Conservation (phyloP, 306 rosid species). For the Potentilla sterilis region DNA sequence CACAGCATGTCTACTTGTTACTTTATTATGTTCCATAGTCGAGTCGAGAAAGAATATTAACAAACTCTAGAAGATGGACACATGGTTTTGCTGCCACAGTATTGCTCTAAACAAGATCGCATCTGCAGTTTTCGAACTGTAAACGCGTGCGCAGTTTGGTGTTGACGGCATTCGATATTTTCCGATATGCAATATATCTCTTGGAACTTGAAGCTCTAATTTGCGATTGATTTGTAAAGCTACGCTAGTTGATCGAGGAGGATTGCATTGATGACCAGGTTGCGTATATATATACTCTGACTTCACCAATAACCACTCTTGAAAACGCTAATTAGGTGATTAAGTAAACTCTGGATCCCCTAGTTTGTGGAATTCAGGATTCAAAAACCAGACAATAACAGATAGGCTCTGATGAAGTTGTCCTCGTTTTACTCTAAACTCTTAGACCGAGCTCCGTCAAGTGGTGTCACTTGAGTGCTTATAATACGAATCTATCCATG, state of each 20-base stretch:
- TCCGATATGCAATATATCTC: neutral
- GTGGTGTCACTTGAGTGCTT: neutral
- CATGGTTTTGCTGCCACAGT: neutral
- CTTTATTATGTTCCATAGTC: neutral
- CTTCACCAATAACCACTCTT: neutral
- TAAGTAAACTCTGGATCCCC: neutral
- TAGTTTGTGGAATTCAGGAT: neutral
- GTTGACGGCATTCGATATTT: too few relatives aligned
- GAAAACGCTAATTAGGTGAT: neutral
- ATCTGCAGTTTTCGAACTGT: neutral
- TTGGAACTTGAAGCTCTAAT: neutral
- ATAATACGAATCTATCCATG: neutral
- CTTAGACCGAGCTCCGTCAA: neutral
- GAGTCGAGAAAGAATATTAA: neutral
- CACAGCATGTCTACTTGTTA: neutral
- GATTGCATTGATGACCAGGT: neutral
- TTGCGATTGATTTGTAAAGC: neutral
- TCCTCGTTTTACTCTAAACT: neutral
- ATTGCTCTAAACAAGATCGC: neutral
- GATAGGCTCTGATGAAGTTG: slow-evolving; percentile 8
- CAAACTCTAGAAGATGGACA: neutral
- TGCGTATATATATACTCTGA: neutral
- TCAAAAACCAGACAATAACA: slow-evolving; percentile 16
- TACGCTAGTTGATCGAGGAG: neutral
- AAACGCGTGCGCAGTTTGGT: neutral